Evolutionary conservation across 306 rosid species (phyloP).

Genomic region (Dryas drummondii): DNA sequence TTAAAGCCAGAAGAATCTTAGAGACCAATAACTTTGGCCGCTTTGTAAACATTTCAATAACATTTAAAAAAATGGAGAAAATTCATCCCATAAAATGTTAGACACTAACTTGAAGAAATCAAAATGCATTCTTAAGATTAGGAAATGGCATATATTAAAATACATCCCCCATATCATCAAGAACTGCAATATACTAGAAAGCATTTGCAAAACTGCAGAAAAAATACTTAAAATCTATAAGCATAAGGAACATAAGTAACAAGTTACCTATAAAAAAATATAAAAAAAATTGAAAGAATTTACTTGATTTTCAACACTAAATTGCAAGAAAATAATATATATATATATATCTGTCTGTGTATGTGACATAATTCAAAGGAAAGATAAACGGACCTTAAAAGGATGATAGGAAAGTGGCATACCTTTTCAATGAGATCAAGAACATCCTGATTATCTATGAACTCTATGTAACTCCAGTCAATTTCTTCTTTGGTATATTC

Average conservation of each 20-base stretch:
- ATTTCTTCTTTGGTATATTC: constrained; percentile 94
- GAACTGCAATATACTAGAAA: not conserved
- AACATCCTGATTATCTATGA: constrained; percentile 87
- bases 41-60: no score
- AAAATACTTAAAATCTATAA: not conserved
- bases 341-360: not conserved
- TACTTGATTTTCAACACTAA: constrained; percentile 18
- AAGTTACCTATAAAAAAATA: no score
- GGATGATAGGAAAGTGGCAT: constrained; percentile 29
- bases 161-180: not conserved
- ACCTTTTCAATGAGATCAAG: constrained; percentile 98
- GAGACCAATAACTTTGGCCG: no score
- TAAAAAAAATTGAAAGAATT: not conserved
- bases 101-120: no score
- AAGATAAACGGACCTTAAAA: not conserved
- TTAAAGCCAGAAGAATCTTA: no score
- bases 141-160: no score
- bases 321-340: constrained; percentile 18
- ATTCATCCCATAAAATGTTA: no score
- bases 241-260: not conserved
- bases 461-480: constrained; percentile 95
- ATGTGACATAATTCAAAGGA: not conserved
- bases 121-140: no score
- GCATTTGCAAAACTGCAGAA: not conserved
- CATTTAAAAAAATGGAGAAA: no score